These are phyloP conservation scores for Penicillium fuscoglaucum DNA, from an alignment of 2,329 filamentous ascomycete species.

Conservation along the genomic window DNA sequence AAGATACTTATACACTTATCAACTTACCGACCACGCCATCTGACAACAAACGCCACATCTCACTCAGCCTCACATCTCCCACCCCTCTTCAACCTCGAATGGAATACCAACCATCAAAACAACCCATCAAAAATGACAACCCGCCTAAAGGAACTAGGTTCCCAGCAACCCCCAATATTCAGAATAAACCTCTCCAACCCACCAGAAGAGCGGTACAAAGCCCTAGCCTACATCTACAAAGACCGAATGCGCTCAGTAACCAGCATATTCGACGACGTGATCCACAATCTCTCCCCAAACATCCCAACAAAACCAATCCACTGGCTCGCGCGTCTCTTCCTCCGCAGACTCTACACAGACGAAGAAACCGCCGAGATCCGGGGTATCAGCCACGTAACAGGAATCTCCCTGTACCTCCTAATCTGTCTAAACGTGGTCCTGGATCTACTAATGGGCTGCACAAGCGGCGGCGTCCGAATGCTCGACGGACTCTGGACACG, in stretches of 20 bases:
- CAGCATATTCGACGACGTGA: conserved; percentile 53
- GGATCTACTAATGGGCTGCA: conserved; percentile 66
- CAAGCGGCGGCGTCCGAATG: conserved; percentile 52
- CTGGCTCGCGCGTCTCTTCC: conserved; percentile 46
- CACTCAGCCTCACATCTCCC: not conserved
- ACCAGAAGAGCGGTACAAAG: conserved; percentile 53
- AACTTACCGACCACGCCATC: not conserved
- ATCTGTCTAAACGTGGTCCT: conserved; percentile 64
- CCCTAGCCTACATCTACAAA: conserved; percentile 50
- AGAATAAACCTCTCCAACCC: conserved; percentile 57
- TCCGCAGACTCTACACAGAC: conserved; percentile 52
- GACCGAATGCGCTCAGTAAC: conserved; percentile 47
- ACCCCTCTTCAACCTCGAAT: not conserved
- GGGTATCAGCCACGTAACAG: conserved; percentile 55
- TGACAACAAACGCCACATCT: not conserved
- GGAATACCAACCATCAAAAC: not conserved
- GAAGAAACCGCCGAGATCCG: conserved; percentile 64
- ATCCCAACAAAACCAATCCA: conserved; percentile 32
- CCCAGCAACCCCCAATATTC: conserved; percentile 39
- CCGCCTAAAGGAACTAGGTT: not conserved
- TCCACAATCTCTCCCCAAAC: conserved; percentile 37
- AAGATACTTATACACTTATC: not conserved
- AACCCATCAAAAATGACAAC: not conserved
- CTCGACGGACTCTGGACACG: conserved; percentile 16
- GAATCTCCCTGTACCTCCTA: conserved; percentile 59